Evolutionary conservation across 2,329 filamentous ascomycete genomes (phyloP).

Genomic region (Alternaria rosae): DNA sequence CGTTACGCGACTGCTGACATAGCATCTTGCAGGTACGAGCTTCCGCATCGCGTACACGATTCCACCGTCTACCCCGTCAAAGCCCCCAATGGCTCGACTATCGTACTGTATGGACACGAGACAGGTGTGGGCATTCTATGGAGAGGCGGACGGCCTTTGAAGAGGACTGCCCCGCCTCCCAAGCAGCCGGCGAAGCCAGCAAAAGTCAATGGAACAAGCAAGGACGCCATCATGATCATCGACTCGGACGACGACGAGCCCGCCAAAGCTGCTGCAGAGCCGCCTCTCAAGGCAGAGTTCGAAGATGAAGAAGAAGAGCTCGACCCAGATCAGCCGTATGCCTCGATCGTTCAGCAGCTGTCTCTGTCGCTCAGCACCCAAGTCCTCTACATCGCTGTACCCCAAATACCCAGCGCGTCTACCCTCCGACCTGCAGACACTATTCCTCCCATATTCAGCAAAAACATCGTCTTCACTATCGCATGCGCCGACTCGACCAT

Average conservation of each 20-base stretch:
- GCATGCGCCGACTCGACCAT: constrained; percentile 66
- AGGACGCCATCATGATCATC: constrained; percentile 62
- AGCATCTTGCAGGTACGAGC: constrained; percentile 61
- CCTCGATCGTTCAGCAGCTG: constrained; percentile 61
- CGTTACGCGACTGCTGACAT: constrained; percentile 8
- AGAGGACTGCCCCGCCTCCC: constrained; percentile 36
- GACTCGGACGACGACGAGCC: constrained; percentile 64
- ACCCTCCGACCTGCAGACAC: constrained; percentile 43
- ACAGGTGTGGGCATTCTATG: constrained; percentile 66
- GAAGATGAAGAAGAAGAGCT: constrained; percentile 65
- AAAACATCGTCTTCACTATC: constrained; percentile 61
- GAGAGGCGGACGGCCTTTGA: constrained; percentile 64
- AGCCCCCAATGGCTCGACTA: constrained; percentile 67
- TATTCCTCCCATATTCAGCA: constrained; percentile 57
- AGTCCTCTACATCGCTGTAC: constrained; percentile 62
- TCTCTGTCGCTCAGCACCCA: constrained; percentile 63
- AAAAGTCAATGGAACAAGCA: constrained; percentile 52
- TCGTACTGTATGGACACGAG: constrained; percentile 67
- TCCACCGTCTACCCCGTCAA: constrained; percentile 65
- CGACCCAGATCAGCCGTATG: constrained; percentile 64
- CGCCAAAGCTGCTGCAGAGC: constrained; percentile 23
- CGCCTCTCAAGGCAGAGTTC: constrained; percentile 53
- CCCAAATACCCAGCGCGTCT: constrained; percentile 46
- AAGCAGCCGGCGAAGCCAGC: constrained; percentile 41
- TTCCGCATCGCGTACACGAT: constrained; percentile 64